Evolutionary conservation across 208 protist species (phyloP), one percentile per base, ranked within the genome.

Genomic region (Leishmania martiniquensis): DNA sequence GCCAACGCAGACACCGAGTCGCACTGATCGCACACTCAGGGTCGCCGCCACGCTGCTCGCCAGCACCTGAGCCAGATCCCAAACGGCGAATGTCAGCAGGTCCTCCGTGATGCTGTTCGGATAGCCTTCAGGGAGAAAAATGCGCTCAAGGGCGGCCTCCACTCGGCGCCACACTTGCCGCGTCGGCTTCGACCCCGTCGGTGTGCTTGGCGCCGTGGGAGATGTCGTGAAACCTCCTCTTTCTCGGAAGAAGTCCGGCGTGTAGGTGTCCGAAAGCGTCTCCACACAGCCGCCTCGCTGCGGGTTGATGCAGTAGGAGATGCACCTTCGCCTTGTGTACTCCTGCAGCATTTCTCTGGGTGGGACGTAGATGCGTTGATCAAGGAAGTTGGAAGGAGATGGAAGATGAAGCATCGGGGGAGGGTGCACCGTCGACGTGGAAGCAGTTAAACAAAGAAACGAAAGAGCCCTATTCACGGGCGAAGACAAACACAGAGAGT

Each of bases 111-210:
- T 88, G 37, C 81, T 85, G 82, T 82, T 74, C 7, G 91, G 91
- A 72, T 92, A 95, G 42, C 90, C 87, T 22, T 83, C 74, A 6
- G 90, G 90, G 34, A 94, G 78, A 37, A 94, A 89, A 32, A 91
- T 57, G 67, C 57, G 83, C 55, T 83, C 72, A 5, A 82, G 75
- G 5, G 73, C 13, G 37, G 66, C n/a, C 54, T 70, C 67, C 57
- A 44, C 67, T 7, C 78, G 78, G 0, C 73, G 72, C 0, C 37
- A 57, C 52, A 73, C 32, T 22, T 37, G 52, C 20, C 49, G 29
- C 51, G 77, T 29, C 13, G 72, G 37, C 2, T 65, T 5, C 6
- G 45, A 9, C 25, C 47, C 15, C 2, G 68, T 29, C 10, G n/a
- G 42, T 12, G 20, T 49, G 29, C 37, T 81, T 0, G 63, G 22